A percentile compares a stretch with the other conserved stretches of the same genome.
Conservation (phyloP, 2,329 filamentous ascomycete genomes). For the Sphaerulina vaccinii region DNA sequence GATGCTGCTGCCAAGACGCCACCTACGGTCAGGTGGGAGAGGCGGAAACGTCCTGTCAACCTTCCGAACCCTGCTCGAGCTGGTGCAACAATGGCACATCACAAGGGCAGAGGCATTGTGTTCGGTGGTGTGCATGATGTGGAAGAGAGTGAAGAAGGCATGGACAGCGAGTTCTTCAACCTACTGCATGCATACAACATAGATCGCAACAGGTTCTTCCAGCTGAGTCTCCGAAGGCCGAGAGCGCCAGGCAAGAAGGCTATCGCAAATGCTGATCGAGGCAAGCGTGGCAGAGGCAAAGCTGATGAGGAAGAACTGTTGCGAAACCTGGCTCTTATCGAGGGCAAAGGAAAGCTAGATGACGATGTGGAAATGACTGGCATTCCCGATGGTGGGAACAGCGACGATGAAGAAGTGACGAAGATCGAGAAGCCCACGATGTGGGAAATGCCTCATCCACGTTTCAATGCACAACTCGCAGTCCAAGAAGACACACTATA, state of each 20-base stretch:
- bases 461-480: conserved; percentile 87
- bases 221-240: conserved; percentile 71
- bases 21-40: conserved; percentile 84
- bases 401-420: conserved; percentile 55
- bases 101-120: conserved; percentile 87
- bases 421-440: conserved; percentile 56
- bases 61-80: conserved; percentile 78
- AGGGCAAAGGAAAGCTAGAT: conserved; percentile 68
- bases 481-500: conserved; percentile 92
- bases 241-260: conserved; percentile 56
- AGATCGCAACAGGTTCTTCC: conserved; percentile 93
- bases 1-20: conserved; percentile 65
- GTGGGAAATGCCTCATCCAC: conserved; percentile 81
- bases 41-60: conserved; percentile 88
- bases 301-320: conserved; percentile 90
- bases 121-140: conserved; percentile 83
- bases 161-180: conserved; percentile 97
- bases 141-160: conserved; percentile 63
- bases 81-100: conserved; percentile 89
- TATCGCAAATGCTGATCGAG: conserved; percentile 52
- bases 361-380: conserved; percentile 40
- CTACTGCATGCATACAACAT: conserved; percentile 89
- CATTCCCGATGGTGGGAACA: conserved; percentile 34
- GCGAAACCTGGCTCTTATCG: conserved; percentile 79
- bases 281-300: conserved; percentile 71